Conservation (phyloP, 495 filamentous ascomycete genomes). For the Acidomyces sp. region DNA sequence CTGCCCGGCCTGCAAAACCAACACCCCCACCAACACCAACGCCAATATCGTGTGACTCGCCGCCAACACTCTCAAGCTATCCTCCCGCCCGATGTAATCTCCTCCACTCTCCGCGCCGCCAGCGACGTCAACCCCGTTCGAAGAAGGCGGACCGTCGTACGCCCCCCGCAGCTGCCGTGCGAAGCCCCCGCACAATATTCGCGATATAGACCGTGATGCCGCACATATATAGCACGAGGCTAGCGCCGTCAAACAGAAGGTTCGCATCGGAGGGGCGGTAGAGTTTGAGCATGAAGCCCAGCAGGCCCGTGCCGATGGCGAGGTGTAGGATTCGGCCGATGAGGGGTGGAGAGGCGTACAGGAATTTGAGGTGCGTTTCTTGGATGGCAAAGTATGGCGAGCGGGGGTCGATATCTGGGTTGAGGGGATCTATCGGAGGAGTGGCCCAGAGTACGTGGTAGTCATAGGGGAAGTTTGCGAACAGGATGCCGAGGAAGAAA, state of each 20-base stretch:
- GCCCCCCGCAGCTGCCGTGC: constrained; percentile 52
- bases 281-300: constrained; percentile 85
- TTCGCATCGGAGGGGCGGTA: constrained; percentile 86
- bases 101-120: constrained; percentile 32
- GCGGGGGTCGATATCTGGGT: constrained; percentile 13
- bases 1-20: constrained; percentile 91
- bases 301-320: constrained; percentile 72
- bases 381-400: constrained; percentile 56
- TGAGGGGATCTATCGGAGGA: constrained; percentile 17
- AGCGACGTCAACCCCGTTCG: too few relatives aligned
- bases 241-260: constrained; percentile 90
- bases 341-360: constrained; percentile 75
- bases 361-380: constrained; percentile 72
- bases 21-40: constrained; percentile 74
- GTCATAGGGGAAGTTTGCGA: constrained; percentile 95
- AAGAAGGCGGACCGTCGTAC: constrained; percentile 28
- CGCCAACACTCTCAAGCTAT: constrained; percentile 78
- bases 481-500: constrained; percentile 97
- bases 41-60: constrained; percentile 93
- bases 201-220: constrained; percentile 82
- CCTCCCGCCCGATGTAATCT: constrained; percentile 54
- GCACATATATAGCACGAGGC: constrained; percentile 79
- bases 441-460: constrained; percentile 90
- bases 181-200: constrained; percentile 88
- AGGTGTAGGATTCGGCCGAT: constrained; percentile 91